Conservation (phyloP, 139 green algal genomes). For the Haematococcus sp. region DNA sequence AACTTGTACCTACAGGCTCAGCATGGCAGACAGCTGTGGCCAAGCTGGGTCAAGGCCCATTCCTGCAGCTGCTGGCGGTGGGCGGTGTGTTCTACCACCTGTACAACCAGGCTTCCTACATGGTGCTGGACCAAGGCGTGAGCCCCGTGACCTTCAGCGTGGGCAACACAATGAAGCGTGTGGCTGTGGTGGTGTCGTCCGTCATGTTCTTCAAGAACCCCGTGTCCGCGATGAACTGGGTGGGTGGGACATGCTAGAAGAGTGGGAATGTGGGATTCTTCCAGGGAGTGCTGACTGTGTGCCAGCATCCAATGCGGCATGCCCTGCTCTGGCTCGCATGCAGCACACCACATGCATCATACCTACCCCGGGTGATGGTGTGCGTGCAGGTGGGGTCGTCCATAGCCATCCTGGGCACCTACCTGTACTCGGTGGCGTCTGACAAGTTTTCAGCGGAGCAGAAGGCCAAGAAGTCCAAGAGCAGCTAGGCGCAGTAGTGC, state of each 20-base stretch:
- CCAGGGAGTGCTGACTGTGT: too few species aligned
- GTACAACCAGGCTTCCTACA: constrained; percentile 90
- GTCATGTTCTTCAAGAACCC: constrained; percentile 69
- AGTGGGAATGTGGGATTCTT: too few species aligned
- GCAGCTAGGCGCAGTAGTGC: too few species aligned
- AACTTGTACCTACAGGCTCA: neutral
- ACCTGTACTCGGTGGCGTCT: constrained; percentile 77
- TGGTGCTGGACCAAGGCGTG: constrained; percentile 85
- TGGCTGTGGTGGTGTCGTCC: constrained; percentile 80
- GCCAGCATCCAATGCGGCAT: too few species aligned
- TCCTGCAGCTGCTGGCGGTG: constrained; percentile 61
- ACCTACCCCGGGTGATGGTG: too few species aligned
- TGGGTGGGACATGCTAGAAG: too few species aligned
- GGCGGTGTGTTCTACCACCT: constrained; percentile 87
- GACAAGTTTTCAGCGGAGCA: constrained; percentile 58
- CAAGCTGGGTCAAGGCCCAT: constrained; percentile 41
- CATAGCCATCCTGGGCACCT: constrained; percentile 83
- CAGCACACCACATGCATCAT: too few species aligned
- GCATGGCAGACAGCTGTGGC: constrained; percentile 50
- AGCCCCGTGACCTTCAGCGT: constrained; percentile 84
- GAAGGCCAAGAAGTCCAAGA: constrained; percentile 32
- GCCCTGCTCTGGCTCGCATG: too few species aligned
- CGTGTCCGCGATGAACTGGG: constrained; percentile 76
- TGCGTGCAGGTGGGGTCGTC: too few species aligned
- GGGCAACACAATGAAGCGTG: constrained; percentile 95